Conservation (phyloP, 805 yeast species). For the Starmerella apicola region DNA sequence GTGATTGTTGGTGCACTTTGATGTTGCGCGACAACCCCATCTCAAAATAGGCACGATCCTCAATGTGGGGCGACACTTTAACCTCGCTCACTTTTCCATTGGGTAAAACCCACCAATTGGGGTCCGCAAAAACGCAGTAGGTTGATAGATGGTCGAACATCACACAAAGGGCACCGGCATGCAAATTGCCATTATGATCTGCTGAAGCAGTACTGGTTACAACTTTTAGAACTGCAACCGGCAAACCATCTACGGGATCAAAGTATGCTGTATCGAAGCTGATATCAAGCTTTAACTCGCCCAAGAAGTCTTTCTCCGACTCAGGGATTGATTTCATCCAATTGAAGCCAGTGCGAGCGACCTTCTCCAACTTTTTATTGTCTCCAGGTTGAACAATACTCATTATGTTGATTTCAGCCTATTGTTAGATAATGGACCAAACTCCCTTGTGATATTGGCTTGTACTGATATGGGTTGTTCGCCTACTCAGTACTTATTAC, state of each 20-base stretch:
- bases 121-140: conserved; percentile 7
- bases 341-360: neutral
- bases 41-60: conserved; percentile 1
- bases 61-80: conserved; percentile 1
- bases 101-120: conserved; percentile 8
- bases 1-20: conserved; percentile 13
- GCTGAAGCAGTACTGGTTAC: conserved; percentile 1
- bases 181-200: conserved; percentile 5
- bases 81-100: conserved; percentile 3
- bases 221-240: conserved; percentile 10
- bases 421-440: too few species aligned
- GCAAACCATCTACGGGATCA: conserved; percentile 12
- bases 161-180: conserved; percentile 13
- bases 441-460: too few species aligned
- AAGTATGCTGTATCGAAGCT: conserved; percentile 6
- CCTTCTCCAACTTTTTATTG: neutral
- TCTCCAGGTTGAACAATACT: neutral
- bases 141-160: conserved; percentile 16
- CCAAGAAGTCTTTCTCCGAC: conserved; percentile 8
- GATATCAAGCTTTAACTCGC: conserved; percentile 4
- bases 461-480: too few species aligned
- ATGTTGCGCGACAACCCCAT: conserved; percentile 17
- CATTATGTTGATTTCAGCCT: too few species aligned
- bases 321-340: neutral
- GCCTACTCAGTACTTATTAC: too few species aligned